Percentiles rank a stretch among this genome's conserved stretches.
These are phyloP conservation scores for Mycena amicta DNA, from an alignment of 768 basidiomycete species.

Conservation along the genomic window DNA sequence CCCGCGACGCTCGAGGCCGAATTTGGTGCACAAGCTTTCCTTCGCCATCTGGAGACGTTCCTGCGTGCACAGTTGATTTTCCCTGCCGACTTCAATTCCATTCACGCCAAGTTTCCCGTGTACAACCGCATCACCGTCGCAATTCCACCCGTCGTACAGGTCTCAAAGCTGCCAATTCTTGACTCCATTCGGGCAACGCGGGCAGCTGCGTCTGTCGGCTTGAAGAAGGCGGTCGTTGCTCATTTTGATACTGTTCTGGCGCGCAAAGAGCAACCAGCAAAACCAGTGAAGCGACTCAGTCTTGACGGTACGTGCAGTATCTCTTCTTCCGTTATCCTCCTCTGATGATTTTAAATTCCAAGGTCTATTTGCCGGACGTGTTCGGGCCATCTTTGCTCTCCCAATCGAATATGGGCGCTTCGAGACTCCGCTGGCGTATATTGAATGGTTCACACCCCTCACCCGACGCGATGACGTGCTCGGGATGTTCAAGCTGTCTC, in stretches of 20 bases:
- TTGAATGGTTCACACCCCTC: no score
- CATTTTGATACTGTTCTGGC: no score
- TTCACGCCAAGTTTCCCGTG: not conserved
- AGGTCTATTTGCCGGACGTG: not conserved
- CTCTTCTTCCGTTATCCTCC: no score
- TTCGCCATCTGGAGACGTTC: not conserved
- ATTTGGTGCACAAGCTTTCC: not conserved
- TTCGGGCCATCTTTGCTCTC: not conserved
- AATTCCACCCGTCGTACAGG: no score
- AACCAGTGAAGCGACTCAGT: no score
- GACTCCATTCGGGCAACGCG: not conserved
- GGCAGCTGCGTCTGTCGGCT: no score
- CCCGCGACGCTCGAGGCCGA: not conserved
- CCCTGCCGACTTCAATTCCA: not conserved
- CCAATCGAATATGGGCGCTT: not conserved
- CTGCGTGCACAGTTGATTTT: not conserved
- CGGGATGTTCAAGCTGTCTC: no score
- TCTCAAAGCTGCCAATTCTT: not conserved
- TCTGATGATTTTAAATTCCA: no score
- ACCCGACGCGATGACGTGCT: not conserved
- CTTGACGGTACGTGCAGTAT: no score
- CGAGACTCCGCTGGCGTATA: no score
- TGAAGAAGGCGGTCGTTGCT: conserved; percentile 1
- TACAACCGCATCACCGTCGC: no score
- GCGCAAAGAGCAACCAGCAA: not conserved